A percentile compares a stretch with the other conserved stretches of the same genome.
Conservation (phyloP, 768 basidiomycete genomes). For the Butyriboletus loyo region DNA sequence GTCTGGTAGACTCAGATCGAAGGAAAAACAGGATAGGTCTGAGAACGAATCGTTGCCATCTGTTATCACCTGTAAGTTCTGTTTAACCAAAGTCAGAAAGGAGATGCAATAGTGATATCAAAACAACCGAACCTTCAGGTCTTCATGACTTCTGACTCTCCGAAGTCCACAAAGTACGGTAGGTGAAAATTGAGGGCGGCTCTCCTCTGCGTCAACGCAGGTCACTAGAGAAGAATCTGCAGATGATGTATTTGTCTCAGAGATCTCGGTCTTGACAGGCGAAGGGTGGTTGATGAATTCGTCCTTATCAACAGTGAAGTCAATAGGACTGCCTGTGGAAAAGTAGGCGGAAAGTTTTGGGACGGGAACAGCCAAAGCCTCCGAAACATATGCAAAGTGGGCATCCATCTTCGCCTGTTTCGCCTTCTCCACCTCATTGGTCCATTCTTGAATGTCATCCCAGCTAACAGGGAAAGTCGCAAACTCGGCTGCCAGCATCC, state of each 20-base stretch:
- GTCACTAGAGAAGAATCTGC: constrained; percentile 8
- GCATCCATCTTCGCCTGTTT: constrained; percentile 11
- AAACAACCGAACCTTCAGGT: constrained; percentile 3
- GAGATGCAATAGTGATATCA: not conserved
- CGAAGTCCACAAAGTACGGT: constrained; percentile 2
- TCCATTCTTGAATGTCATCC: constrained; percentile 13
- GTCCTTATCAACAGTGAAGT: not conserved
- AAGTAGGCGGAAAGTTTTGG: constrained; percentile 6
- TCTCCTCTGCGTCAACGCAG: constrained; percentile 2
- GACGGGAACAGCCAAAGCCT: constrained; percentile 8
- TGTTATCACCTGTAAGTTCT: not conserved
- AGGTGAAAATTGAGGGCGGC: not conserved
- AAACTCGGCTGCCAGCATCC: constrained; percentile 8
- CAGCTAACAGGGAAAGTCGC: constrained; percentile 8
- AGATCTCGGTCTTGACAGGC: constrained; percentile 1
- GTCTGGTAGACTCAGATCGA: not conserved
- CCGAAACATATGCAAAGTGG: constrained; percentile 10
- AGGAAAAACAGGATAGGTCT: not conserved
- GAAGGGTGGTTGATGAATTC: not conserved
- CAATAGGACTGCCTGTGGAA: not conserved
- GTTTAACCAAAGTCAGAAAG: not conserved
- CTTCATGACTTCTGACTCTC: not conserved
- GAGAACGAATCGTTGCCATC: not conserved
- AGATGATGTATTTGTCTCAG: constrained; percentile 2
- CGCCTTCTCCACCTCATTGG: constrained; percentile 10